A percentile compares a stretch with the other conserved stretches of the same genome.
Conservation (phyloP, 768 basidiomycete species). For the Tricholoma bakamatsutake region DNA sequence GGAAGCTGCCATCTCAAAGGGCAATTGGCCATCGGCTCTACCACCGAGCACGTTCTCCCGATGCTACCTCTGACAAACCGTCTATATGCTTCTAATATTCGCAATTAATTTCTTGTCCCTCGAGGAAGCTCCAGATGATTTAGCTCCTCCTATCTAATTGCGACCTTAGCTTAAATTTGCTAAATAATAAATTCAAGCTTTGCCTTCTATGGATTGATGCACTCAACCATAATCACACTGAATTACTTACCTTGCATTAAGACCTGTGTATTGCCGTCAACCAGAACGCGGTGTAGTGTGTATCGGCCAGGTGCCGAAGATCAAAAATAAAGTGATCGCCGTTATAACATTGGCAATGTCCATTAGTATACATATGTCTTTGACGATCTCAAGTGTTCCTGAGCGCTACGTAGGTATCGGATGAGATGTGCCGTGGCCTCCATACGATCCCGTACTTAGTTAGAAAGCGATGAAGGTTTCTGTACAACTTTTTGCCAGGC, state of each 20-base stretch:
- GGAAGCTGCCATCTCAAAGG: slow-evolving; percentile 53
- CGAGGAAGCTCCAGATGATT: not conserved
- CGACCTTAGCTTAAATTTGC: not conserved
- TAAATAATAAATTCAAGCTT: not conserved
- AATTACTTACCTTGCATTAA: too few relatives aligned
- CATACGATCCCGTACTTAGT: too few relatives aligned
- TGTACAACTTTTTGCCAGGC: too few relatives aligned
- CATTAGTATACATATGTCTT: too few relatives aligned
- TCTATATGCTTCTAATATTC: not conserved
- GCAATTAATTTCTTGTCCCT: not conserved
- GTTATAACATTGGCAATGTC: too few relatives aligned
- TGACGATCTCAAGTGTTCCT: too few relatives aligned
- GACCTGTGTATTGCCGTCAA: not conserved
- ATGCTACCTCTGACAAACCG: slow-evolving; percentile 51
- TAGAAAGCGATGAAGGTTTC: too few relatives aligned
- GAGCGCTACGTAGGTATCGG: too few relatives aligned
- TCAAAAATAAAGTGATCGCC: too few relatives aligned
- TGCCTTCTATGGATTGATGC: not conserved
- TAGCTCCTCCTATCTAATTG: not conserved
- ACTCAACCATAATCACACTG: not conserved
- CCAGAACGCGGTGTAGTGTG: not conserved
- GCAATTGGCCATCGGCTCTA: slow-evolving; percentile 70
- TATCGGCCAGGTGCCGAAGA: too few relatives aligned
- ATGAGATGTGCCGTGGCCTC: too few relatives aligned
- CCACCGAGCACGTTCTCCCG: slow-evolving; percentile 78